Evolutionary conservation across 2,329 filamentous ascomycete species (phyloP).

Genomic region (Phialophora macrospora): DNA sequence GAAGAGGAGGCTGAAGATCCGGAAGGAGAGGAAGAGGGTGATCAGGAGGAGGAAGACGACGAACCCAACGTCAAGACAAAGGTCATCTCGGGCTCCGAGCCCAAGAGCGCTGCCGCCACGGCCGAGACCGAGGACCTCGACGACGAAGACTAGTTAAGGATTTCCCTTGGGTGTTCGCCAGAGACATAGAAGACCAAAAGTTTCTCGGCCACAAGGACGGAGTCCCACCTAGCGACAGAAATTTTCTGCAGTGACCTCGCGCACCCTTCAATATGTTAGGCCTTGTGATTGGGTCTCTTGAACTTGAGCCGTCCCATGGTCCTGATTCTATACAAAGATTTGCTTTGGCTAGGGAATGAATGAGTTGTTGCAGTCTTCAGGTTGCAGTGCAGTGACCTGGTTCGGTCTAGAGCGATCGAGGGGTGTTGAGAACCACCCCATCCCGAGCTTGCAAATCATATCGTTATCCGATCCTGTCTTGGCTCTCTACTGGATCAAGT

Average conservation of each 20-base stretch:
- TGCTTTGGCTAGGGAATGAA: neutral
- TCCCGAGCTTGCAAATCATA: neutral
- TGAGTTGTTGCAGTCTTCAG: neutral
- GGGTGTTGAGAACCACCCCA: neutral
- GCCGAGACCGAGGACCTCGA: conserved; percentile 34
- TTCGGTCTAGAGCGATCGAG: neutral
- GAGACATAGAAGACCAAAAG: conserved; percentile 27
- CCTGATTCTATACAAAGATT: neutral
- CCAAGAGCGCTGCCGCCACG: conserved; percentile 30
- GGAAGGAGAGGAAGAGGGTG: conserved; percentile 31
- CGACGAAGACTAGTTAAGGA: conserved; percentile 33
- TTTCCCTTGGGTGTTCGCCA: conserved; percentile 4
- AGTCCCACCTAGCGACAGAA: conserved; percentile 1
- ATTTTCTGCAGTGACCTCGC: neutral
- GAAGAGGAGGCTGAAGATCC: conserved; percentile 34
- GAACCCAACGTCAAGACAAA: conserved; percentile 37
- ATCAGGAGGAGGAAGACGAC: conserved; percentile 33
- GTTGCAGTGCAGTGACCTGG: neutral
- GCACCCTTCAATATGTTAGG: neutral
- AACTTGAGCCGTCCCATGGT: neutral
- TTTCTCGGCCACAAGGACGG: neutral
- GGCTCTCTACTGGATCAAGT: neutral
- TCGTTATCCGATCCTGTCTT: conserved; percentile 1
- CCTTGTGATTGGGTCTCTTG: neutral
- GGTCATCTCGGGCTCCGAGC: conserved; percentile 30